phyloP scores from a whole-genome alignment of 2,329 filamentous ascomycete species.

The Fusarium vanettenii region DNA sequence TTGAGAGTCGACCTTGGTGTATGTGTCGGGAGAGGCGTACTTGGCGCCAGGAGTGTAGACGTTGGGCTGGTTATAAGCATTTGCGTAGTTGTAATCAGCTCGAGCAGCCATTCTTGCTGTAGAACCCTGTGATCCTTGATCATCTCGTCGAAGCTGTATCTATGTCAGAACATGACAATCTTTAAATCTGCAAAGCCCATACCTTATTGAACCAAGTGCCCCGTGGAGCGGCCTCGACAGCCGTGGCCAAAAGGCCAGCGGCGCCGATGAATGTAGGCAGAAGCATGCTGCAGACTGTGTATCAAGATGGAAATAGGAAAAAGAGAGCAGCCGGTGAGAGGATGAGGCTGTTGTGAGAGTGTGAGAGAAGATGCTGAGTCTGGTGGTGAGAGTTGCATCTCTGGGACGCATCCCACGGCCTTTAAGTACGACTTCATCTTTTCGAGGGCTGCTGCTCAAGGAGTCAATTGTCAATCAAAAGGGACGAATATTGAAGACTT shows the following conservation, averaged over 20 bases:
- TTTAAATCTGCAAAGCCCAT: background rate
- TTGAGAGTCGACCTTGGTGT: background rate
- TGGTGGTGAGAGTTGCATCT: conserved; percentile 32
- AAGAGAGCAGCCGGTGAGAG: conserved; percentile 15
- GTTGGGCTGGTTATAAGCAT: conserved; percentile 12
- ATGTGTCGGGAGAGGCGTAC: background rate
- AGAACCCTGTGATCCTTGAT: background rate
- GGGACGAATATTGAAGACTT: conserved; percentile 34
- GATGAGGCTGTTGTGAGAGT: conserved; percentile 21
- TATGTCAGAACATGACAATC: conserved; percentile 11
- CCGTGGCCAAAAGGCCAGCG: conserved; percentile 40
- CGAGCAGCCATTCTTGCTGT: conserved; percentile 10
- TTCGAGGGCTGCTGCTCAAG: conserved; percentile 26
- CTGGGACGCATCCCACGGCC: conserved; percentile 12
- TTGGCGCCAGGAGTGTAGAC: conserved; percentile 17
- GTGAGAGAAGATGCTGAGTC: conserved; percentile 31
- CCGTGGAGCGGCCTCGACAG: conserved; percentile 43
- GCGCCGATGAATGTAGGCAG: conserved; percentile 39
- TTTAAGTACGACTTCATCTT: conserved; percentile 41
- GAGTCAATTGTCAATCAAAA: conserved; percentile 17
- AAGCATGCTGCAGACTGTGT: conserved; percentile 35
- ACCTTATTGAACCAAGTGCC: conserved; percentile 31
- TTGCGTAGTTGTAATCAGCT: background rate
- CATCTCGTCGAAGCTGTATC: conserved; percentile 9
- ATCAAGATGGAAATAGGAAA: background rate